These are phyloP conservation scores for Aspergillus sp. DNA, from an alignment of 2,329 filamentous ascomycete genomes.

Conservation along the genomic window DNA sequence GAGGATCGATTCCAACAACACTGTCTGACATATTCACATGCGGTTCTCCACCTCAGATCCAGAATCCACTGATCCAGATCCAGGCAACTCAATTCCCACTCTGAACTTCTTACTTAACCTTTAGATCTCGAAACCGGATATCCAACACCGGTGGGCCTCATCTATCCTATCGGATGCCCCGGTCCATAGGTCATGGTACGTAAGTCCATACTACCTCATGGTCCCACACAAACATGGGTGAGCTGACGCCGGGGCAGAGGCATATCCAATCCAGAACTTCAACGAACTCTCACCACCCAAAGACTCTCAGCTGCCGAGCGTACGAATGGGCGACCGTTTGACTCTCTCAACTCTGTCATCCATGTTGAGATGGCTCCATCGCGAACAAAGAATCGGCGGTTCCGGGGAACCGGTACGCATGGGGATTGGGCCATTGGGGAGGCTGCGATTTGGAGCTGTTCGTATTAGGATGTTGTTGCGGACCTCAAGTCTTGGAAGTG, in stretches of 20 bases:
- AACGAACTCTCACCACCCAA: neutral
- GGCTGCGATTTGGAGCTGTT: neutral
- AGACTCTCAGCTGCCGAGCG: neutral
- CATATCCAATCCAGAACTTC: neutral
- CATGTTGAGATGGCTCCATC: neutral
- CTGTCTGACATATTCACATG: neutral
- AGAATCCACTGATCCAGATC: neutral
- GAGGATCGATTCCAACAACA: neutral
- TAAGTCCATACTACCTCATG: neutral
- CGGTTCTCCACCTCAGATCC: neutral
- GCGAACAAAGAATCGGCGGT: slow-evolving; percentile 5
- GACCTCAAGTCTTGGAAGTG: neutral
- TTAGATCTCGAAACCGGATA: neutral
- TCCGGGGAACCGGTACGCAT: slow-evolving; percentile 14
- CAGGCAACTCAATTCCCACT: neutral
- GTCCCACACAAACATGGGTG: neutral
- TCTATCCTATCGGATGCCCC: slow-evolving; percentile 13
- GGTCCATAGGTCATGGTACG: neutral
- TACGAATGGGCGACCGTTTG: neutral
- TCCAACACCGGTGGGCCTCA: neutral
- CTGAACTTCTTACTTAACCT: neutral
- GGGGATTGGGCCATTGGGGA: slow-evolving; percentile 14
- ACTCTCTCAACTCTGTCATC: too few relatives aligned
- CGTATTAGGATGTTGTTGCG: neutral
- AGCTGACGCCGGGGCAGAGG: slow-evolving; percentile 1